Evolutionary conservation across 2,329 filamentous ascomycete genomes (phyloP).

Genomic region (Fusarium redolens): DNA sequence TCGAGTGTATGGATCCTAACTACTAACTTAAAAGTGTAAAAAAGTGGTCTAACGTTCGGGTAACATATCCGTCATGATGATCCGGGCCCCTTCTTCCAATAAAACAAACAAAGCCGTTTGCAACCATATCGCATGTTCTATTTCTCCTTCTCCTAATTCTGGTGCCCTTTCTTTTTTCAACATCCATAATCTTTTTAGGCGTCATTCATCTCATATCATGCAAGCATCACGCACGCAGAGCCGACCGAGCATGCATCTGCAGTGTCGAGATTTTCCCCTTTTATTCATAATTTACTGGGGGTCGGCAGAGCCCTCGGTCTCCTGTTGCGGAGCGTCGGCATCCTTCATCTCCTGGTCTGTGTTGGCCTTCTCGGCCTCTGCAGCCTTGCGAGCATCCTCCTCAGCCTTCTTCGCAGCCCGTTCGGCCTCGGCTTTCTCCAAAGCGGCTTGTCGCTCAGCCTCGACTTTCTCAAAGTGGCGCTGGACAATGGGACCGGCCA

Average conservation of each 20-base stretch:
- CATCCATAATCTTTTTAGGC: conserved; percentile 33
- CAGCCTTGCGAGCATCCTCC: conserved; percentile 66
- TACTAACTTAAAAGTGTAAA: conserved; percentile 42
- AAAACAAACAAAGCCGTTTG: conserved; percentile 43
- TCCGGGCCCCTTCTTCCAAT: conserved; percentile 36
- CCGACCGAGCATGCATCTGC: neutral
- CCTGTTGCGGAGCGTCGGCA: conserved; percentile 64
- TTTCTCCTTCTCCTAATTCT: conserved; percentile 21
- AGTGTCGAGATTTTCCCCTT: neutral
- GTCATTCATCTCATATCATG: conserved; percentile 43
- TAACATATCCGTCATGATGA: conserved; percentile 48
- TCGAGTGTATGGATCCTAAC: conserved; percentile 44
- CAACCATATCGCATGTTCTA: conserved; percentile 43
- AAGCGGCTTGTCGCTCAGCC: conserved; percentile 81
- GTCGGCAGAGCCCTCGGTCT: conserved; percentile 58
- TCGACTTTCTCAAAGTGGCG: conserved; percentile 96
- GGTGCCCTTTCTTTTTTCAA: conserved; percentile 33
- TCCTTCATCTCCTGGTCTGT: conserved; percentile 74
- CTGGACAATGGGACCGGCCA: conserved; percentile 91
- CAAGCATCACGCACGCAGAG: neutral
- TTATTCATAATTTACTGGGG: conserved; percentile 49
- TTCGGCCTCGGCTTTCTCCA: conserved; percentile 82
- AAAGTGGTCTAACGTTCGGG: conserved; percentile 46
- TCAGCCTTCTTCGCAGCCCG: conserved; percentile 78
- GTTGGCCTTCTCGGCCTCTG: conserved; percentile 62